A percentile compares a stretch with the other conserved stretches of the same genome.
phyloP scores from a whole-genome alignment of 2,329 filamentous ascomycete genomes.

The Cordyceps militaris region DNA sequence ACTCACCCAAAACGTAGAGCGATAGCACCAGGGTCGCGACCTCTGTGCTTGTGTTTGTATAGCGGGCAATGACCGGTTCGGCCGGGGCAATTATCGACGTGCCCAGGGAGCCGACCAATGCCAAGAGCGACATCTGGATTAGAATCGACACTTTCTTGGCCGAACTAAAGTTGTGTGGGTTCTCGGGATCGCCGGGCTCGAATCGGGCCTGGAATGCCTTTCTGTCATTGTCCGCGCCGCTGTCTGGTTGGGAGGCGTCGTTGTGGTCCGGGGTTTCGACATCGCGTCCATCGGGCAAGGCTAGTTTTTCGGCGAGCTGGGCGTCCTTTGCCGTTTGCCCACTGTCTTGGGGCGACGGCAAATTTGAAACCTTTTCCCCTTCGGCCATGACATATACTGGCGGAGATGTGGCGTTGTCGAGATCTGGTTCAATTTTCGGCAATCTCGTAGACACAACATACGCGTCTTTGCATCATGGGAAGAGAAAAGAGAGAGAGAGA shows the following conservation, averaged over 20 bases:
- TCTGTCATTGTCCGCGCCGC: not conserved
- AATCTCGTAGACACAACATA: not conserved
- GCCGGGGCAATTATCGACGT: slow-evolving; percentile 10
- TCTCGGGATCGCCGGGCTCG: slow-evolving; percentile 8
- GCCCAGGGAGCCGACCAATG: slow-evolving; percentile 6
- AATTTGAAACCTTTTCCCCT: not conserved
- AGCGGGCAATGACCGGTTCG: not conserved
- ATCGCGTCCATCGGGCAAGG: not conserved
- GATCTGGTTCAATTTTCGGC: not conserved
- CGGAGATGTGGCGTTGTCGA: not conserved
- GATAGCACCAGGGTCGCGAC: not conserved
- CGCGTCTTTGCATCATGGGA: not conserved
- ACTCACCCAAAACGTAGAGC: slow-evolving; percentile 6
- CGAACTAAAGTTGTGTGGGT: slow-evolving; percentile 9
- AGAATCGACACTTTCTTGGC: slow-evolving; percentile 8
- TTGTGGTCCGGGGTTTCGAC: not conserved
- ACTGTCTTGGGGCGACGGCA: not conserved
- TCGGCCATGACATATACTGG: not conserved
- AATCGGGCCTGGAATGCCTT: slow-evolving; percentile 3
- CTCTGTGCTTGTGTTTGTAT: slow-evolving; percentile 7
- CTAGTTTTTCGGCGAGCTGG: not conserved
- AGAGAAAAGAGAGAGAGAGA: not conserved
- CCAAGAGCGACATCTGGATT: slow-evolving; percentile 10
- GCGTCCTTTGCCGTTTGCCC: not conserved
- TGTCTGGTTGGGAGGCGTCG: not conserved